Conservation (phyloP, 768 basidiomycete species). For the Collybiopsis confluens region DNA sequence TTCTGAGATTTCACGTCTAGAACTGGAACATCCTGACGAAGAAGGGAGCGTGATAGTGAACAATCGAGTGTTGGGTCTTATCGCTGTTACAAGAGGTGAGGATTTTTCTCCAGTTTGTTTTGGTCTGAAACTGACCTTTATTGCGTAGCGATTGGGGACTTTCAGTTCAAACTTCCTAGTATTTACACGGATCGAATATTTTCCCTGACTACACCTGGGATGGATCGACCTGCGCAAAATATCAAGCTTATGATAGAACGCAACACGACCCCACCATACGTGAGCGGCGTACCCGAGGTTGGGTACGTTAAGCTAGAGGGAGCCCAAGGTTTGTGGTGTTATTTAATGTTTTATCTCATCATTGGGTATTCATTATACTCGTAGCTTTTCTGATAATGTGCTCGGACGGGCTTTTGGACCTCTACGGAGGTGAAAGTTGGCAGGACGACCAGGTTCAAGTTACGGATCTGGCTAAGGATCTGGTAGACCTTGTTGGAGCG, state of each 20-base stretch:
- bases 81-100: slow-evolving; percentile 54
- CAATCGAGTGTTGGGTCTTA: slow-evolving; percentile 47
- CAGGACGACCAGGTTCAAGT: slow-evolving; percentile 22
- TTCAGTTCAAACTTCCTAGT: slow-evolving; percentile 47
- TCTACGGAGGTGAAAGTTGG: slow-evolving; percentile 29
- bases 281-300: slow-evolving; percentile 41
- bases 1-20: slow-evolving; percentile 36
- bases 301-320: slow-evolving; percentile 31
- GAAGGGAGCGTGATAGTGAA: slow-evolving; percentile 33
- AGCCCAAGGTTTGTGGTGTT: not conserved
- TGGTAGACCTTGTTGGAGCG: slow-evolving; percentile 31
- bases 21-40: slow-evolving; percentile 44
- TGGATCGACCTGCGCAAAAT: slow-evolving; percentile 29
- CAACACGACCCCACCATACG: slow-evolving; percentile 49
- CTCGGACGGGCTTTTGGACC: slow-evolving; percentile 48
- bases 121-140: not conserved
- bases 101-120: not conserved
- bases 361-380: not conserved
- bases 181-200: slow-evolving; percentile 45
- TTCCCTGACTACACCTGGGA: slow-evolving; percentile 25
- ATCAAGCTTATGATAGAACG: slow-evolving; percentile 32
- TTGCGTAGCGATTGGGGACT: slow-evolving; percentile 47
- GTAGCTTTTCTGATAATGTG: slow-evolving; percentile 41
- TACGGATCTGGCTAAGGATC: slow-evolving; percentile 21
- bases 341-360: not conserved